phyloP scores from a whole-genome alignment of 768 basidiomycete genomes.

The Bullera alba region DNA sequence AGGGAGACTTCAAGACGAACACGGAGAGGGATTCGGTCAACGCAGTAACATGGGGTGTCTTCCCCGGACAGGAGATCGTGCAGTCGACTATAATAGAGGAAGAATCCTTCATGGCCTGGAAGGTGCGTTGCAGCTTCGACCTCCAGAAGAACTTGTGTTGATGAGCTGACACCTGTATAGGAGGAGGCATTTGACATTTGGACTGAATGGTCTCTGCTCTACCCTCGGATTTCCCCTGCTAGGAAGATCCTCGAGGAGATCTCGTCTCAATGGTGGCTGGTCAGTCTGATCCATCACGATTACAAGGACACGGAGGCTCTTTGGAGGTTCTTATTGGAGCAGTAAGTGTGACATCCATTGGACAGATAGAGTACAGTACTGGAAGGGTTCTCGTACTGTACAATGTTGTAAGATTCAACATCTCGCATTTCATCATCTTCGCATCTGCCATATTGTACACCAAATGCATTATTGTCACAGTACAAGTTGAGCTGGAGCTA shows the following conservation, averaged over 20 bases:
- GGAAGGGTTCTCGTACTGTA: neutral
- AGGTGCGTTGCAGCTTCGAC: constrained; percentile 53
- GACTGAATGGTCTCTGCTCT: constrained; percentile 87
- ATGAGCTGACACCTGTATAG: constrained; percentile 54
- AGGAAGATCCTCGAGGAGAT: constrained; percentile 67
- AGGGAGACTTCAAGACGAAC: constrained; percentile 78
- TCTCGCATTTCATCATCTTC: neutral
- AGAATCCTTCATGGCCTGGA: constrained; percentile 93
- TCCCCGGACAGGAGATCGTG: constrained; percentile 89
- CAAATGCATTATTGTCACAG: no score
- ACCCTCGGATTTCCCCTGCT: constrained; percentile 66
- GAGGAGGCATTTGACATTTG: constrained; percentile 95
- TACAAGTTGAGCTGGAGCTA: no score
- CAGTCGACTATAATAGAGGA: constrained; percentile 95
- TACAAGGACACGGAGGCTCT: constrained; percentile 70
- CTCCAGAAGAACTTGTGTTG: neutral
- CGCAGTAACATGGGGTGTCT: constrained; percentile 98
- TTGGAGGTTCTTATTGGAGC: constrained; percentile 71
- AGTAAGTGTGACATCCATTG: no score
- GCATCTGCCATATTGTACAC: neutral
- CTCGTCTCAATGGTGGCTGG: constrained; percentile 71
- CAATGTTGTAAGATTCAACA: no score
- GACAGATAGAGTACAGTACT: no score
- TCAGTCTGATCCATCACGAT: constrained; percentile 89
- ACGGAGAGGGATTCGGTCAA: constrained; percentile 72